A percentile compares a stretch with the other conserved stretches of the same genome.
Evolutionary conservation across 2,329 filamentous ascomycete species (phyloP).

Genomic region (Aurifilum marmelostoma): DNA sequence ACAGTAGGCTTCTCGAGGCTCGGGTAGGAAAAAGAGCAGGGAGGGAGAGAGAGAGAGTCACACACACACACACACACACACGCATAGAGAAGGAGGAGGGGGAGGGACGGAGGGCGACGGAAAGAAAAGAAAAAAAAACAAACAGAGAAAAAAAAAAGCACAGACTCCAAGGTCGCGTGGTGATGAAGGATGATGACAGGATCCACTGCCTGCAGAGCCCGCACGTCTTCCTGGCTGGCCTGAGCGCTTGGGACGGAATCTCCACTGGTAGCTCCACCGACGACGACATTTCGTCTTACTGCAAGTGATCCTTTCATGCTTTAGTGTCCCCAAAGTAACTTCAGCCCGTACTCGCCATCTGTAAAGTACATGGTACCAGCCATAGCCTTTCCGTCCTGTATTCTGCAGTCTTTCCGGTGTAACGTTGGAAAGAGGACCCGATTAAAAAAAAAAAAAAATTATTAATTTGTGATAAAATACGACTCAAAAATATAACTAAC

Average conservation of each 20-base stretch:
- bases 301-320: not conserved
- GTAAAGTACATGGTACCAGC: not conserved
- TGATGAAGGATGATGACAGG: conserved; percentile 14
- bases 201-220: conserved; percentile 14
- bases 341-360: conserved; percentile 5
- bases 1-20: not conserved
- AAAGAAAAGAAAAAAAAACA: not conserved
- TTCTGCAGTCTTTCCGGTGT: not conserved
- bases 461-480: not conserved
- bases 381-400: not conserved
- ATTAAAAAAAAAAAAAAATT: too few relatives aligned
- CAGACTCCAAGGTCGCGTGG: conserved; percentile 11
- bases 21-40: not conserved
- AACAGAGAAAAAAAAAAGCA: not conserved
- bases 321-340: not conserved
- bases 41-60: not conserved
- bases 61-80: too few relatives aligned
- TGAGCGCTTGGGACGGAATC: not conserved
- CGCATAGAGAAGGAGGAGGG: not conserved
- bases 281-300: conserved; percentile 4
- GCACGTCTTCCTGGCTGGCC: conserved; percentile 12
- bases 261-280: not conserved
- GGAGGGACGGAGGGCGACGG: not conserved
- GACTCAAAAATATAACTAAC: not conserved
- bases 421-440: not conserved